phyloP scores from a whole-genome alignment of 1,139 yeast species.

The Candida mesenterica region DNA sequence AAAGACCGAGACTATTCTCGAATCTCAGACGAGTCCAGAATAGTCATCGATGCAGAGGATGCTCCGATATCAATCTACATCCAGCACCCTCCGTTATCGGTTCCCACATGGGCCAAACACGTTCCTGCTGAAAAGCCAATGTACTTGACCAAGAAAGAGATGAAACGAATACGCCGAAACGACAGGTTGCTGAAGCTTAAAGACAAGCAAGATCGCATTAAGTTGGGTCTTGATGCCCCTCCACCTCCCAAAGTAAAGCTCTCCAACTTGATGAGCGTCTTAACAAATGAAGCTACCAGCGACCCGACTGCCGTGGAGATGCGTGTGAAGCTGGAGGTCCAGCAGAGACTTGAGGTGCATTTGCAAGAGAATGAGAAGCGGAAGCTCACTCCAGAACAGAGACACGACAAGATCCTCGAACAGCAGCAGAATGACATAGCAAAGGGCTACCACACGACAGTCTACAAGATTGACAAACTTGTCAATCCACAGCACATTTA shows the following conservation, averaged over 20 bases:
- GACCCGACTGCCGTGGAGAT: slow-evolving; percentile 89
- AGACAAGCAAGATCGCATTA: slow-evolving; percentile 74
- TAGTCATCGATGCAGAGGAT: slow-evolving; percentile 35
- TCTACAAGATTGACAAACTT: slow-evolving; percentile 55
- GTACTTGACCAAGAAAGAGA: slow-evolving; percentile 73
- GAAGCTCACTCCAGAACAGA: slow-evolving; percentile 58
- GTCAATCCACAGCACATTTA: slow-evolving; percentile 65
- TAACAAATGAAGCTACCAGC: slow-evolving; percentile 80
- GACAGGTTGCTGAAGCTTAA: slow-evolving; percentile 63
- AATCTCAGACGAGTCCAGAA: slow-evolving; percentile 16
- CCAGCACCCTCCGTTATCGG: slow-evolving; percentile 77
- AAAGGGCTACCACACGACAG: slow-evolving; percentile 56
- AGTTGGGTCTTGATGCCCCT: slow-evolving; percentile 79
- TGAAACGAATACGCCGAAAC: slow-evolving; percentile 70
- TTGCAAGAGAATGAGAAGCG: slow-evolving; percentile 60
- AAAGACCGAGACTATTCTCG: slow-evolving; percentile 27
- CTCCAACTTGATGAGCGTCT: slow-evolving; percentile 78
- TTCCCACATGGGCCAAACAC: slow-evolving; percentile 55
- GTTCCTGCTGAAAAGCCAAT: slow-evolving; percentile 43
- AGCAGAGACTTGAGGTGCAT: slow-evolving; percentile 61
- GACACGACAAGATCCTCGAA: slow-evolving; percentile 45
- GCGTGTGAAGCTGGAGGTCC: slow-evolving; percentile 67
- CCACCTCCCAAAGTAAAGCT: slow-evolving; percentile 88
- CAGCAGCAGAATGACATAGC: slow-evolving; percentile 45
- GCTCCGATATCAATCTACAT: slow-evolving; percentile 61